Base-by-base conservation (phyloP, 2,329 filamentous ascomycete species). In the Fusarium equiseti region DNA sequence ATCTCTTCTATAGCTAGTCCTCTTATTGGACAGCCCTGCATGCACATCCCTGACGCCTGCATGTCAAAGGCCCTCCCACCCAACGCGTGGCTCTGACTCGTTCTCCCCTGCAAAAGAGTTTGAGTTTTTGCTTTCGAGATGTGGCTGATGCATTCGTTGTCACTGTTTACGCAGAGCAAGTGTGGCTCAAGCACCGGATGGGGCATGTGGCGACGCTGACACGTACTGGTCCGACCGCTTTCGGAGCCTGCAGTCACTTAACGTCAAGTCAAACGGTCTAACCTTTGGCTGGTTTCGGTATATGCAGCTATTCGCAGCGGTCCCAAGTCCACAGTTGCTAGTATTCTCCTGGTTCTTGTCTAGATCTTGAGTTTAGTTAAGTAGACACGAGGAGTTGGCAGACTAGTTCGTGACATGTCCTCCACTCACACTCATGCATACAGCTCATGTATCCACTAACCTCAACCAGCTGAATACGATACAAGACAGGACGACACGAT, bases 21-120 rank as follows among this genome's bases (percentile, higher is more conserved):
- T 15, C 20, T 58, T 18, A 74, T 74, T 74, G 69, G 72, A 7
- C 52, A 66, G 67, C 64, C 67, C 63, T 64, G 53, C 60, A 67
- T 53, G 40, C 40, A 29, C 24, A 70, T 70, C 67, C 67, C 66
- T 70, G 68, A 68, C 46, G 67, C 53, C 67, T 70, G 67, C 68
- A 70, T 71, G 67, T 70, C 68, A 71, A 68, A 67, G 59, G 15
- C 35, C 54, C 63, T 58, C 55, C 55, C 38, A 31, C 26, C 51
- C 29, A 62, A 66, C 42, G 66, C 56, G 52, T 70, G 66, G 66
- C 66, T 66, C 62, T 70, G 67, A 70, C 66, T 70, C 66, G 67
- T 13, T n/a, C 26, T 15, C 48, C 49, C 57, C 44, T 50, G 43
- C 43, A 48, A 24, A 55, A 63, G 50, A 53, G 50, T 59, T 48